Evolutionary conservation across 345 rosid genomes (phyloP).

Genomic region (Luvunga scandens): DNA sequence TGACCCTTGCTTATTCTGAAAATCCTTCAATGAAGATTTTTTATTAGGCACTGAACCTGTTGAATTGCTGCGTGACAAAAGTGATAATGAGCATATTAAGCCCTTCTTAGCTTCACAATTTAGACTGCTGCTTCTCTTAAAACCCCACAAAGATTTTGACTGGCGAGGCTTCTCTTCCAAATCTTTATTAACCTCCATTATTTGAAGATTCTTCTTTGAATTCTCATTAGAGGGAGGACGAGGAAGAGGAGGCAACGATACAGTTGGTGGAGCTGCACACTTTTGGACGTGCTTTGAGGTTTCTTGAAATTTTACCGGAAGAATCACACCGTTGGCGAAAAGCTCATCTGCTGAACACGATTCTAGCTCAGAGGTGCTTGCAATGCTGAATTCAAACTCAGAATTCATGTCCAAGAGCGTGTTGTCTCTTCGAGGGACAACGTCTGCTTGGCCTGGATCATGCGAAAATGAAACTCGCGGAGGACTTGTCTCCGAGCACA

Average conservation of each 20-base stretch:
- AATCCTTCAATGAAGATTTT: slow-evolving; percentile 29
- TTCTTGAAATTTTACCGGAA: slow-evolving; percentile 42
- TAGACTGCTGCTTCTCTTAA: slow-evolving; percentile 73
- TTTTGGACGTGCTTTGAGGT: slow-evolving; percentile 27
- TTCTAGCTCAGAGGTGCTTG: slow-evolving; percentile 36
- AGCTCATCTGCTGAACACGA: slow-evolving; percentile 76
- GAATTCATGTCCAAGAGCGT: slow-evolving; percentile 42
- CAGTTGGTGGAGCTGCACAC: slow-evolving; percentile 28
- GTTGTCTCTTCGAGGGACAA: slow-evolving; percentile 37
- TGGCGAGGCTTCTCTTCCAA: slow-evolving; percentile 34
- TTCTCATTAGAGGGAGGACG: slow-evolving; percentile 12
- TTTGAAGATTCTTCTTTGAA: slow-evolving; percentile 20
- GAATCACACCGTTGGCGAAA: slow-evolving; percentile 74
- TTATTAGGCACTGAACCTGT: slow-evolving; percentile 51
- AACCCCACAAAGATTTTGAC: slow-evolving; percentile 69
- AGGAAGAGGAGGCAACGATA: slow-evolving; percentile 41
- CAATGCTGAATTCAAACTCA: slow-evolving; percentile 73
- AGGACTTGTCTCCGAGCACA: slow-evolving; percentile 63
- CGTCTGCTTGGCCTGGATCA: slow-evolving; percentile 45
- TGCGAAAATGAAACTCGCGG: slow-evolving; percentile 51
- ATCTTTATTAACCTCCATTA: slow-evolving; percentile 16
- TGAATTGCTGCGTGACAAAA: slow-evolving; percentile 66
- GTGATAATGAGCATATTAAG: slow-evolving; percentile 53
- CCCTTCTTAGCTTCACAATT: slow-evolving; percentile 54
- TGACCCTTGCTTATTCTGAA: slow-evolving; percentile 36